Conservation (phyloP, 352 stramenopile genomes). For the Aphanomyces stellatus region DNA sequence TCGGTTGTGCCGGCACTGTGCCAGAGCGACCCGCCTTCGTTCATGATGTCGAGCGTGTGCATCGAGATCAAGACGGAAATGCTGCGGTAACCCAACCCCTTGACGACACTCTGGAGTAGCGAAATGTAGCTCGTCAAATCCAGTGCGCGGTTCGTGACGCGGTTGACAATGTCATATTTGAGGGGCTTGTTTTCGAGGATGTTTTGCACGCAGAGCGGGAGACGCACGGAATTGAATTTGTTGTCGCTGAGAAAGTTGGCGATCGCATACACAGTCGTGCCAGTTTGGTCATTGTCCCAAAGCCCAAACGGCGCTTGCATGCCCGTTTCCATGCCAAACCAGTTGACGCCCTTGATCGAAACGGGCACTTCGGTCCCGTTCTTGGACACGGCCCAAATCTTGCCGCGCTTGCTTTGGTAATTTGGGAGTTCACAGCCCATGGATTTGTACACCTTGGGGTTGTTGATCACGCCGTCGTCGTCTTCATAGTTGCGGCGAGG, state of each 20-base stretch:
- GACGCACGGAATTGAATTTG: slow-evolving; percentile 37
- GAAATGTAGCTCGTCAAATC: slow-evolving; percentile 18
- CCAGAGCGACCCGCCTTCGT: slow-evolving; percentile 32
- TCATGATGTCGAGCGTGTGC: slow-evolving; percentile 29
- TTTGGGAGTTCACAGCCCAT: slow-evolving; percentile 48
- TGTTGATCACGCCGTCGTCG: slow-evolving; percentile 55
- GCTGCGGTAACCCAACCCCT: slow-evolving; percentile 17
- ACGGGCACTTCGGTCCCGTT: slow-evolving; percentile 43
- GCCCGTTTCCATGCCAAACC: slow-evolving; percentile 32
- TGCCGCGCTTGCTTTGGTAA: slow-evolving; percentile 60
- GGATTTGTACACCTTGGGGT: slow-evolving; percentile 56
- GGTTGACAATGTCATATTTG: slow-evolving; percentile 13
- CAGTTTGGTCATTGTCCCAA: slow-evolving; percentile 23
- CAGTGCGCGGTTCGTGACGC: slow-evolving; percentile 23
- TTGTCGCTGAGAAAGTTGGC: slow-evolving; percentile 33
- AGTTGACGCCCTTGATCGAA: slow-evolving; percentile 61
- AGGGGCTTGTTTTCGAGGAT: slow-evolving; percentile 21
- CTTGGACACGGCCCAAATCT: slow-evolving; percentile 40
- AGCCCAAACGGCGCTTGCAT: slow-evolving; percentile 21
- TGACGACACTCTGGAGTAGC: slow-evolving; percentile 22
- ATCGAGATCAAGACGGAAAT: slow-evolving; percentile 40
- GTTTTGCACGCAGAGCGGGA: slow-evolving; percentile 28
- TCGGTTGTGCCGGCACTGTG: slow-evolving; percentile 31
- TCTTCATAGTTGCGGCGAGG: neutral
- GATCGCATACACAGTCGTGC: slow-evolving; percentile 32